A percentile compares a stretch with the other conserved stretches of the same genome.
These are phyloP conservation scores for Alternaria arborescens DNA, from an alignment of 2,329 filamentous ascomycete species.

Conservation along the genomic window DNA sequence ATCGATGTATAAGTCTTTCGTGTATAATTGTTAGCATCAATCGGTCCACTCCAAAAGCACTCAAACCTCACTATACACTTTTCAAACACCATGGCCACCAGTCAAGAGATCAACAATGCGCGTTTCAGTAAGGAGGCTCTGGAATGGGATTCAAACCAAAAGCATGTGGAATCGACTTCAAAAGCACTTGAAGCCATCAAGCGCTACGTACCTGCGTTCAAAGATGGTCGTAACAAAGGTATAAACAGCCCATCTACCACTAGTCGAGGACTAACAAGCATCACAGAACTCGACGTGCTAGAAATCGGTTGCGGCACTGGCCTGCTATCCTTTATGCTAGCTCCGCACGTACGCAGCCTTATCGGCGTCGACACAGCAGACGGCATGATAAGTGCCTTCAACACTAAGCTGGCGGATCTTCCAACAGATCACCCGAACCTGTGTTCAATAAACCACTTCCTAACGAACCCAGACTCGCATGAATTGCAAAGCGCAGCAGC, in stretches of 20 bases:
- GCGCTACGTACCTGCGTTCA: slow-evolving; percentile 47
- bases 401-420: slow-evolving; percentile 53
- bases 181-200: slow-evolving; percentile 59
- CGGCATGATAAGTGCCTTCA: slow-evolving; percentile 64
- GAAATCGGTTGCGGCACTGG: slow-evolving; percentile 68
- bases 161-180: slow-evolving; percentile 57
- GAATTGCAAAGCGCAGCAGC: slow-evolving; percentile 41
- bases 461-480: slow-evolving; percentile 61
- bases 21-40: neutral
- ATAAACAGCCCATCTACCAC: neutral
- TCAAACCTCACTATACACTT: neutral
- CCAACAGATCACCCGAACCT: slow-evolving; percentile 51
- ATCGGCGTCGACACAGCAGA: slow-evolving; percentile 63
- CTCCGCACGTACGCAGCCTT: slow-evolving; percentile 58
- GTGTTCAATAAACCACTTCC: slow-evolving; percentile 56
- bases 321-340: slow-evolving; percentile 60
- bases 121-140: slow-evolving; percentile 66
- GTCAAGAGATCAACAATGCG: slow-evolving; percentile 48
- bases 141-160: slow-evolving; percentile 63
- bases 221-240: slow-evolving; percentile 40
- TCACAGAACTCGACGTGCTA: slow-evolving; percentile 56
- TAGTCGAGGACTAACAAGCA: neutral
- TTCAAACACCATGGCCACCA: neutral
- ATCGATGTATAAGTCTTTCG: neutral
- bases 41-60: neutral